Evolutionary conservation across 371 early-diverging fungal species (phyloP).

Genomic region (Syncephalastrum contaminatum): DNA sequence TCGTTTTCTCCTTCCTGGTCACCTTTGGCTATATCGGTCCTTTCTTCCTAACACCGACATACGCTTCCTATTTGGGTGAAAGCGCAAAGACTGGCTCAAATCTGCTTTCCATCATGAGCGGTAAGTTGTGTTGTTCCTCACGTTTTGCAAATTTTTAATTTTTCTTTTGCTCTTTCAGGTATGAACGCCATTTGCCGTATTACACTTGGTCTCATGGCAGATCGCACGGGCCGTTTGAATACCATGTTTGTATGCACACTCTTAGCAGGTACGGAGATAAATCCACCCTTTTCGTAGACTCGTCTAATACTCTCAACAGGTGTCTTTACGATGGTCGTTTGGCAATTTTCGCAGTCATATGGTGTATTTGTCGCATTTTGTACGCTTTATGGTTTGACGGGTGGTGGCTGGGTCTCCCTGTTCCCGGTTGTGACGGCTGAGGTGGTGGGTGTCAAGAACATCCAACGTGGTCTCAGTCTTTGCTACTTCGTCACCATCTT

Average conservation of each 20-base stretch:
- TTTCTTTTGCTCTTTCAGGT: conserved; percentile 5
- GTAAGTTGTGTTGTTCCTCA: background rate
- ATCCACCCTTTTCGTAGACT: no score
- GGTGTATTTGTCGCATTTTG: conserved; percentile 49
- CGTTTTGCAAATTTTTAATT: no score
- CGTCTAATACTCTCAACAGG: conserved; percentile 7
- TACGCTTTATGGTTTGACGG: conserved; percentile 45
- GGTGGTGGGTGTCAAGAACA: conserved; percentile 40
- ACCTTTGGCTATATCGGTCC: conserved; percentile 34
- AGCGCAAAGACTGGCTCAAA: conserved; percentile 1
- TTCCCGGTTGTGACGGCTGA: conserved; percentile 50
- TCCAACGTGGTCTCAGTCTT: conserved; percentile 42
- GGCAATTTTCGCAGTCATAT: conserved; percentile 56
- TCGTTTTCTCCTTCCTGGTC: conserved; percentile 39
- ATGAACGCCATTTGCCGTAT: conserved; percentile 12
- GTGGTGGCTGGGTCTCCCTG: conserved; percentile 46
- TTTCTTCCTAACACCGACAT: conserved; percentile 14
- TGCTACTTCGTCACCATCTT: conserved; percentile 38
- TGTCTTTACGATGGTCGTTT: conserved; percentile 55
- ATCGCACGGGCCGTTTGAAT: conserved; percentile 7
- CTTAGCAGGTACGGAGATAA: conserved; percentile 14
- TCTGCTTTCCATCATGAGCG: conserved; percentile 14
- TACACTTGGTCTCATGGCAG: conserved; percentile 26
- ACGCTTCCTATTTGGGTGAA: conserved; percentile 4
- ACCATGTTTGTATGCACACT: conserved; percentile 9